phyloP scores from a whole-genome alignment of 1,284 basidiomycete genomes.

The Rhizoctonia solani region DNA sequence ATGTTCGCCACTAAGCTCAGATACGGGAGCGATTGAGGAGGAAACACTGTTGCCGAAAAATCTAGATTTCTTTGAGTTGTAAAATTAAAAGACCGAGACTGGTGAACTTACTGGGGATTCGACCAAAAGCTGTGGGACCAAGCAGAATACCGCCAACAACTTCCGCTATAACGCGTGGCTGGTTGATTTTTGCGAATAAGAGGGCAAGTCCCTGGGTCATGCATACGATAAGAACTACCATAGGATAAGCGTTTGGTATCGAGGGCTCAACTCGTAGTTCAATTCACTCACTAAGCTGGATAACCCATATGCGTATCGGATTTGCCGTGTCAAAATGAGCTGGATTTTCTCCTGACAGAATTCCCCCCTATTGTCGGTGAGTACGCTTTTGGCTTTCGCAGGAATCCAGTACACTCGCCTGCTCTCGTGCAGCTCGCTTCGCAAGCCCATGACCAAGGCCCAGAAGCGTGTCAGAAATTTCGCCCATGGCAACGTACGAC shows the following conservation, averaged over 20 bases:
- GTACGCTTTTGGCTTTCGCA: background rate
- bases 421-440: conserved; percentile 53
- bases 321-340: conserved; percentile 60
- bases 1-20: conserved; percentile 85
- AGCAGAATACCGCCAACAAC: conserved; percentile 83
- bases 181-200: conserved; percentile 66
- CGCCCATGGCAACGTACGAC: conserved; percentile 48
- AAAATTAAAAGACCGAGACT: conserved; percentile 37
- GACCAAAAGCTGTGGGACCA: conserved; percentile 72
- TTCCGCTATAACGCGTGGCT: conserved; percentile 87
- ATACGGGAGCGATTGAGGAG: conserved; percentile 65
- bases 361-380: conserved; percentile 52
- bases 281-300: conserved; percentile 61
- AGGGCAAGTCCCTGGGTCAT: conserved; percentile 74
- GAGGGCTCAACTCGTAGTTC: background rate
- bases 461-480: conserved; percentile 48
- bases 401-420: conserved; percentile 48
- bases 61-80: conserved; percentile 62
- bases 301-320: conserved; percentile 82
- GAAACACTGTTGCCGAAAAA: conserved; percentile 77
- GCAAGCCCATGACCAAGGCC: conserved; percentile 46
- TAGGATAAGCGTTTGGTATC: conserved; percentile 34
- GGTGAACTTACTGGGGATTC: conserved; percentile 55
- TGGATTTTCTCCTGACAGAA: conserved; percentile 71
- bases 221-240: conserved; percentile 72